These are phyloP conservation scores for Arthrobotrys iridis DNA, from an alignment of 2,329 filamentous ascomycete species.

Conservation along the genomic window DNA sequence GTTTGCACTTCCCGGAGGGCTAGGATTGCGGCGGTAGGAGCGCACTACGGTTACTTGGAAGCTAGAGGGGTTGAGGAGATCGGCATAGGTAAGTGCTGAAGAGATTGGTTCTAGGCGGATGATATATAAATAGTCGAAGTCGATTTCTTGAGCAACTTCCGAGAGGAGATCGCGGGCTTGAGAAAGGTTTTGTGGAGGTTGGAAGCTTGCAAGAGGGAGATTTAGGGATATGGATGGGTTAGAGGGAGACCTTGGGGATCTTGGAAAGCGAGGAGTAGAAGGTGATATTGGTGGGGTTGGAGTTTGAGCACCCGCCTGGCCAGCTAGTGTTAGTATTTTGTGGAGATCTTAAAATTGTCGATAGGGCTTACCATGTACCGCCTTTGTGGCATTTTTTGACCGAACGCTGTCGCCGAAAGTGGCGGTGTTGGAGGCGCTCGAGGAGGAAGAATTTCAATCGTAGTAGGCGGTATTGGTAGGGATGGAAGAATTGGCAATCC, in stretches of 20 bases:
- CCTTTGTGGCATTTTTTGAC: constrained; percentile 11
- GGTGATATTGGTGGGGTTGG: constrained; percentile 41
- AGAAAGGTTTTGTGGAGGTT: constrained; percentile 14
- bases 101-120: constrained; percentile 43
- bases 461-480: constrained; percentile 29
- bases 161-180: constrained; percentile 33
- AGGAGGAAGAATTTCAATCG: constrained; percentile 31
- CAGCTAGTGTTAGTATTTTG: not conserved
- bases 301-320: not conserved
- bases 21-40: constrained; percentile 42
- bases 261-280: not conserved
- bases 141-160: constrained; percentile 33
- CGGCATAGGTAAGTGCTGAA: constrained; percentile 23
- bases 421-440: constrained; percentile 26
- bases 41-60: constrained; percentile 46
- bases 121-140: constrained; percentile 52
- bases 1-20: constrained; percentile 36
- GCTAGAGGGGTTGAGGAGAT: constrained; percentile 17
- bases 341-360: not conserved
- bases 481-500: constrained; percentile 35
- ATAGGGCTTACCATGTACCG: constrained; percentile 18
- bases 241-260: not conserved
- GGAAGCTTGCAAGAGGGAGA: constrained; percentile 26
- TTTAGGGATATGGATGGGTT: constrained; percentile 5
- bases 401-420: constrained; percentile 4